Base-by-base conservation (phyloP, 2,329 filamentous ascomycete species). In the Hymenoscyphus salicellus region DNA sequence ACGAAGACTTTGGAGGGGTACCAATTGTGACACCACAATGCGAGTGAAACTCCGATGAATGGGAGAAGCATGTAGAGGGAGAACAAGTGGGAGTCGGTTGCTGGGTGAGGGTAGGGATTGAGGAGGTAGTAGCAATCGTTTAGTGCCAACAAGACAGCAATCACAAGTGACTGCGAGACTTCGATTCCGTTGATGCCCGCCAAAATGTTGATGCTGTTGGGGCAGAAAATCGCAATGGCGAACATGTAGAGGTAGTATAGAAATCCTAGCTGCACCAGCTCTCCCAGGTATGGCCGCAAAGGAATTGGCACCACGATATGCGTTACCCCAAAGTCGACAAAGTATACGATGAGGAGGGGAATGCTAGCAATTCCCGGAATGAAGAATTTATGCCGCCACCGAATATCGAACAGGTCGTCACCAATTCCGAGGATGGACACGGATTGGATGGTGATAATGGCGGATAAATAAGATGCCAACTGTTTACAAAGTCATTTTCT, bases 171-270 rank as follows among this genome's bases (percentile, higher is more conserved):
- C 79, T 99, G 95, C 11, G 90, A 88, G 63, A 98, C 95, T 78
- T 99, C 95, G 76, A 99, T 95, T 63, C 95, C 95, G 78, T 99
- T 99, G 78, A 99, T 92, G n/a, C 95, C 95, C 0, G 95, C 95
- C n/a, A 99, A 83, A 79, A 99, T 99, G 82, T 99, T 99, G 85
- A 99, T 99, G 78, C 92, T 93, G 80, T 99, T 98, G 6, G 95
- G 93, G 71, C 93, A 96, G 81, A 99, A 99, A 77, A 99, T 99
- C 75, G 94, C 91, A 71, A 99, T 86, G 63, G 91, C 89, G 61
- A 92, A 92, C 95, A 99, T 99, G 83, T 98, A 99, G 74, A 89
- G 81, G 80, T 99, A 99, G 84, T 99, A 99, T 63, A 92, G 80
- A 76, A 86, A 78, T 36, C 89, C 90, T 7, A 98, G 86, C 76